Evolutionary conservation across 2,329 filamentous ascomycete genomes (phyloP).

Genomic region (Penicillium griseofulvum): DNA sequence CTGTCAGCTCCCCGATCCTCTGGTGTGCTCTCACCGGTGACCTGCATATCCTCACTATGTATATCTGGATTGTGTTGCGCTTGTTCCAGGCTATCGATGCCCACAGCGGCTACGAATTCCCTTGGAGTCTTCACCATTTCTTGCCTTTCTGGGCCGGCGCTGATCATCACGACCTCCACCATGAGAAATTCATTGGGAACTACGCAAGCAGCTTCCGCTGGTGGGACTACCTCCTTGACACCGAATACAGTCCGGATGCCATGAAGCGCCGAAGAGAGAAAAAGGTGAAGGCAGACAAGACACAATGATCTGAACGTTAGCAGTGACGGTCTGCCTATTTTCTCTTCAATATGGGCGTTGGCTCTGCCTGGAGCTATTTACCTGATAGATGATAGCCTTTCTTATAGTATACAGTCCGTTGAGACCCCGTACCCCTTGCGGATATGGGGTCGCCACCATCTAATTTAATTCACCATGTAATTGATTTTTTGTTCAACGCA

Average conservation of each 20-base stretch:
- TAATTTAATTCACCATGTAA: too few species aligned
- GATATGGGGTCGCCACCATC: too few species aligned
- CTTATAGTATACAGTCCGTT: too few species aligned
- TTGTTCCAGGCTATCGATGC: constrained; percentile 97
- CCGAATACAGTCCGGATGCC: constrained; percentile 85
- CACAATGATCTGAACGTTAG: constrained; percentile 4
- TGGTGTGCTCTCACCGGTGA: constrained; percentile 81
- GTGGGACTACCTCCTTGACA: constrained; percentile 96
- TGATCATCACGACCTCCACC: constrained; percentile 93
- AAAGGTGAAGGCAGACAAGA: constrained; percentile 20
- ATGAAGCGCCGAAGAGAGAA: constrained; percentile 75
- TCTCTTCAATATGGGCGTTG: constrained; percentile 7
- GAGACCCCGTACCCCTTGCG: too few species aligned
- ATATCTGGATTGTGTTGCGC: constrained; percentile 87
- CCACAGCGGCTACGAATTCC: constrained; percentile 97
- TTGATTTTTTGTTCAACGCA: too few species aligned
- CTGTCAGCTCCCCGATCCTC: constrained; percentile 75
- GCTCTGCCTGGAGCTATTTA: constrained; percentile 1
- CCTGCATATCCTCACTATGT: constrained; percentile 96
- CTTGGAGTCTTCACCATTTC: constrained; percentile 93
- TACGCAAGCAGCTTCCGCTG: constrained; percentile 97
- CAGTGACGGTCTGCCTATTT: constrained; percentile 8
- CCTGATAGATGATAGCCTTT: neutral
- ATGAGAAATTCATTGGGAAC: constrained; percentile 98
- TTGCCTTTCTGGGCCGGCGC: constrained; percentile 97